Evolutionary conservation across 257 asterid species (phyloP), one percentile per base, ranked within the genome.

Genomic region (Solanum appendiculatum): DNA sequence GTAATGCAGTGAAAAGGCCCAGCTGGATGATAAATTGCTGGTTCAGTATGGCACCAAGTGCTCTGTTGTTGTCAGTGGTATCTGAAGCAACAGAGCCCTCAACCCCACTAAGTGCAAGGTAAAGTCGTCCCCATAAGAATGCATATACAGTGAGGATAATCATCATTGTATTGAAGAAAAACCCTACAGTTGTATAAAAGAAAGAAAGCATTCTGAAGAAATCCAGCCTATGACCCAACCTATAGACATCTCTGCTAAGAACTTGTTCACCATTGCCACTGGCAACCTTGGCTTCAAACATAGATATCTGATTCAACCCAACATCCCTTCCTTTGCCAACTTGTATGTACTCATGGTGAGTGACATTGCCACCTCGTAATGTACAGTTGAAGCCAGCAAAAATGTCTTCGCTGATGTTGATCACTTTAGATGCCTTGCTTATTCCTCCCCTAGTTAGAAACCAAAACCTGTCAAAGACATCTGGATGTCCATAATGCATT

Each of bases 301-400:
- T 97, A 72, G 99, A 95, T 68, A 96, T 90, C 85, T 97, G 99
- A 91, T 97, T 97, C 89, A 96, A 89, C 72, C 99, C 99, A 87
- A 97, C 99, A 91, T 97, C 99, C 92, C 99, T 93, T 88, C 99
- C 99, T 92, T 97, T 97, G 66, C 99, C 99, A 88, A 97, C 99
- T 93, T 97, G 99, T 87, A 97, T 93, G 89, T 97, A 97, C 90
- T 97, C 99, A 51, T 97, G 99, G 90, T 97, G 99, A 78, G 99
- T 97, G 86, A 95, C 91, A 92, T 94, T 95, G 54, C 99, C 99
- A 74, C 99, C 99, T 89, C 99, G 91, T 94, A 97, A 86, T 18
- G 99, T 97, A 92, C 99, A 97, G 87, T 97, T 97, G 92, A 97
- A 97, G 82, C 99, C 99, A 86, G 99, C 99, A 91, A 97, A 97